These are phyloP conservation scores for Candida saitoana DNA, from an alignment of 805 yeast species.

Conservation along the genomic window DNA sequence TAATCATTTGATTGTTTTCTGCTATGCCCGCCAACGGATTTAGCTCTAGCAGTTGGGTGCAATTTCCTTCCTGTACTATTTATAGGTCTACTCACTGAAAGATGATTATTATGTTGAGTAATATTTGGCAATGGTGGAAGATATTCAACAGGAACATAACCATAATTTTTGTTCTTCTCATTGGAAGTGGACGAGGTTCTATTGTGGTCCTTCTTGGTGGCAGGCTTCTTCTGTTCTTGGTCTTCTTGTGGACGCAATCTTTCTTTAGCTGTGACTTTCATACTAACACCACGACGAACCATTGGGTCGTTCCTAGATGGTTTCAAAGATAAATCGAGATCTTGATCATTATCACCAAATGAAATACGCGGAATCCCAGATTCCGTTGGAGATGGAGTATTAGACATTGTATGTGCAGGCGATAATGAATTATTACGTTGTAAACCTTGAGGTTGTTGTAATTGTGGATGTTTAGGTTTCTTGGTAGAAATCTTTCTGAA, in stretches of 20 bases:
- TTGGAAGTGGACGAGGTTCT: conserved; percentile 18
- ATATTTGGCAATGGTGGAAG: conserved; percentile 44
- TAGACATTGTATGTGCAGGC: conserved; percentile 9
- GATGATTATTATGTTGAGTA: conserved; percentile 24
- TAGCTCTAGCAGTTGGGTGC: conserved; percentile 87
- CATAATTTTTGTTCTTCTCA: conserved; percentile 25
- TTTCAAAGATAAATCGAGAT: not conserved
- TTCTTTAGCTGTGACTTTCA: conserved; percentile 58
- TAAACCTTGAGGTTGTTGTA: conserved; percentile 8
- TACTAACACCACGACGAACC: conserved; percentile 59
- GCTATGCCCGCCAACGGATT: conserved; percentile 74
- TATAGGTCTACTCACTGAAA: conserved; percentile 11
- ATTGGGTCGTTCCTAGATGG: conserved; percentile 30
- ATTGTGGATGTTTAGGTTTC: conserved; percentile 16
- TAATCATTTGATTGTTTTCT: conserved; percentile 51
- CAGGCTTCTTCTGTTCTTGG: conserved; percentile 6
- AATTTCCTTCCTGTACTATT: conserved; percentile 24
- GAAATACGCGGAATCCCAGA: conserved; percentile 1
- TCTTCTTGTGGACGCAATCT: conserved; percentile 18
- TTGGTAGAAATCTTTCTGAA: conserved; percentile 35
- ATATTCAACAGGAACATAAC: conserved; percentile 40
- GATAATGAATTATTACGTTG: conserved; percentile 4
- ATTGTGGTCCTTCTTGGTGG: conserved; percentile 9
- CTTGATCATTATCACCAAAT: not conserved
- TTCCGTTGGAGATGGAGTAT: conserved; percentile 1